Conservation (phyloP, 768 basidiomycete species). For the Russula brevipes region DNA sequence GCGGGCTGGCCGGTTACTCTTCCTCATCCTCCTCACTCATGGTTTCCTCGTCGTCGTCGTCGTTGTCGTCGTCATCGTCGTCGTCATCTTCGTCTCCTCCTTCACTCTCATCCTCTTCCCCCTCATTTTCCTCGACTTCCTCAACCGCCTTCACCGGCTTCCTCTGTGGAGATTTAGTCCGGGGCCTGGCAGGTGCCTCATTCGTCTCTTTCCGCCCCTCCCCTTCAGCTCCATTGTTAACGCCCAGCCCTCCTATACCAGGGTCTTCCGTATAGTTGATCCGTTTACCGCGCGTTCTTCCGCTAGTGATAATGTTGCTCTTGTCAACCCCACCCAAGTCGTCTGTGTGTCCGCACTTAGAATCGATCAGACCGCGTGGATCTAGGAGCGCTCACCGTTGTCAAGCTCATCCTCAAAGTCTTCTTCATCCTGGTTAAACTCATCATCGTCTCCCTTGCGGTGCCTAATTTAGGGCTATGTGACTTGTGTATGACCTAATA, state of each 20-base stretch:
- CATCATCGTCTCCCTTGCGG: conserved; percentile 30
- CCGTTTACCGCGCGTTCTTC: conserved; percentile 30
- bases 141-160: conserved; percentile 30
- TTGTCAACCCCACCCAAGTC: conserved; percentile 29
- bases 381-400: conserved; percentile 25
- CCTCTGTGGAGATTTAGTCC: conserved; percentile 21
- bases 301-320: conserved; percentile 24
- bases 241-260: conserved; percentile 27
- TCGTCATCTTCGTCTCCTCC: conserved; percentile 37
- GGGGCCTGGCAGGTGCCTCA: background rate
- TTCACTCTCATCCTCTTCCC: conserved; percentile 30
- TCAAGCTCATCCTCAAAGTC: conserved; percentile 28
- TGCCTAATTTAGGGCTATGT: conserved; percentile 2
- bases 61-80: conserved; percentile 30
- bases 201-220: conserved; percentile 40
- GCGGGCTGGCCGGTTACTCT: conserved; percentile 15
- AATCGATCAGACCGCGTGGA: background rate
- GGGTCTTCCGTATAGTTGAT: conserved; percentile 31
- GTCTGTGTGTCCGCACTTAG: conserved; percentile 19
- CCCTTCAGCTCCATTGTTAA: conserved; percentile 47
- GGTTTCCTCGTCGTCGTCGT: conserved; percentile 25
- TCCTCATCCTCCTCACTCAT: conserved; percentile 32
- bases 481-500: conserved; percentile 26
- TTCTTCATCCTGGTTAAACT: conserved; percentile 27
- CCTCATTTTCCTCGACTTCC: background rate